Conservation (phyloP, 371 early-diverging fungal species). For the Mortierella sp. region DNA sequence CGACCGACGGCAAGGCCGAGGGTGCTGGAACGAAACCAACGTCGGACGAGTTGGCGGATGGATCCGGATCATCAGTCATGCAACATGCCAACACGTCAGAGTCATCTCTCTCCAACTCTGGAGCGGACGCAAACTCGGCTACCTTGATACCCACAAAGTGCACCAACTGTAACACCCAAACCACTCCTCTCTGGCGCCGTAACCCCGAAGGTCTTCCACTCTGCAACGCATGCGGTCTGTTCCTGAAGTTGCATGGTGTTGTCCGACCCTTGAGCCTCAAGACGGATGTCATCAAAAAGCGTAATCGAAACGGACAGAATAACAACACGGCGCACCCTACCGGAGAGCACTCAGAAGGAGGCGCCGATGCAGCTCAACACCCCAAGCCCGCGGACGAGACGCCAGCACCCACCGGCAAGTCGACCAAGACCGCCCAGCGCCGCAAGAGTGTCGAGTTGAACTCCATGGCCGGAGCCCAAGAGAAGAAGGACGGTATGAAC, state of each 20-base stretch:
- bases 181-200: constrained; percentile 97
- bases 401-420: constrained; percentile 16
- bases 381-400: constrained; percentile 38
- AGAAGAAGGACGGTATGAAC: constrained; percentile 38
- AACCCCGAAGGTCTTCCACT: constrained; percentile 78
- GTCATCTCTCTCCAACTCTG: constrained; percentile 24
- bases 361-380: constrained; percentile 11
- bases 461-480: constrained; percentile 32
- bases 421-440: constrained; percentile 32
- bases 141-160: constrained; percentile 70
- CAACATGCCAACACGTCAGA: constrained; percentile 40
- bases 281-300: constrained; percentile 88
- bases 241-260: constrained; percentile 87
- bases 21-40: constrained; percentile 16
- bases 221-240: constrained; percentile 78
- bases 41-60: constrained; percentile 23
- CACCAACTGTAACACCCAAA: constrained; percentile 91
- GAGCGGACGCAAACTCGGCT: constrained; percentile 30
- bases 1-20: constrained; percentile 38
- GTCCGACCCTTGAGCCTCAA: constrained; percentile 87
- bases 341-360: constrained; percentile 20
- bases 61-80: constrained; percentile 16
- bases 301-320: constrained; percentile 69
- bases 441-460: constrained; percentile 52
- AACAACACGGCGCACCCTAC: constrained; percentile 20